Base-by-base conservation (phyloP, 129 eudicot genomes). In the Arctium lappa region DNA sequence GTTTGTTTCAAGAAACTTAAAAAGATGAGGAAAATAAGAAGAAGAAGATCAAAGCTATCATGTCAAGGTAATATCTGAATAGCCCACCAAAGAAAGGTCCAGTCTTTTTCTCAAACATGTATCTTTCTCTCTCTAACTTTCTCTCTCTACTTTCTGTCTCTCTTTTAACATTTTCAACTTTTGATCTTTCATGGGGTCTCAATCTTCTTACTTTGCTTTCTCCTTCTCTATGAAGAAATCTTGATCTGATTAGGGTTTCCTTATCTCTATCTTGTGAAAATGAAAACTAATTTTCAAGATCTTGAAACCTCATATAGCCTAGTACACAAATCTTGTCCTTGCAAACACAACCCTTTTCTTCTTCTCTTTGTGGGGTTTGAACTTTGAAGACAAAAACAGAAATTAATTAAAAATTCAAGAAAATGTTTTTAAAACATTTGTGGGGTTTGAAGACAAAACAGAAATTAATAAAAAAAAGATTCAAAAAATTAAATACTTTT, bases 311-410 rank as follows among this genome's bases (percentile, higher is more conserved):
- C 85, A 87, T 69, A 74, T 69, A 83, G 68, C 72, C 71, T 69
- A 82, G 92, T 83, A 91, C 93, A 89, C 80, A 87, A 86, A 86
- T 89, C 82, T 85, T 90, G 94, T 89, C 86, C 91, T 89, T 85
- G 86, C 81, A 83, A 83, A 83, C 76, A 79, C 63, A 81, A 29
- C 78, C 80, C 88, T 85, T 87, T 88, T 76, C 85, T 83, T 86
- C 75, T 77, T 75, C 84, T 85, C 85, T 87, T 80, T 89, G 92
- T 85, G 89, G 91, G 92, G 90, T 22, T 22, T 22, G 27, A 22
- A 22, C 27, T 87, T 88, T 87, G 79, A 79, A 85, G 87, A 84
- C 80, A 22, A 82, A 84, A 81, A 74, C 13, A 44, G 32, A 31
- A 75, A 27, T 75, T 8, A 75, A 75, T 13, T 18, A 42, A 75